Evolutionary conservation across 441 rosid species (phyloP), one percentile per base, ranked within the genome.

Genomic region (Corymbia citriodora): DNA sequence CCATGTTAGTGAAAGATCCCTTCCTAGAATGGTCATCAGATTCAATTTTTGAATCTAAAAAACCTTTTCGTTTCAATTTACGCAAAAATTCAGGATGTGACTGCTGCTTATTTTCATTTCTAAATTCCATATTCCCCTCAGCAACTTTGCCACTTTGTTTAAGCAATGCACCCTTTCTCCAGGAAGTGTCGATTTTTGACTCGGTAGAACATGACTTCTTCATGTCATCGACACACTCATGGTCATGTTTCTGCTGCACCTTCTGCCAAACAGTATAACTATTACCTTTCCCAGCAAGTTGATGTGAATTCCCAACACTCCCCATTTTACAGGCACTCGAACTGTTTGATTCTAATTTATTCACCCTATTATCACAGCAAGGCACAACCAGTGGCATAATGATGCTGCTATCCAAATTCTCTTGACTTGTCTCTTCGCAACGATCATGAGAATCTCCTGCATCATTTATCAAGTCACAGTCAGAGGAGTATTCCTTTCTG

Each of bases 231-330:
- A 90, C 87, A 90, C 92, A 88, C 65, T 90, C 91, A 90, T 85
- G 88, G 25, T 29, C 89, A 61, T 88, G 93, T 88, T 92, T 93
- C 89, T 88, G 91, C 92, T 93, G 94, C 74, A 94, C 96, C 91
- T 91, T 94, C 93, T 94, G 90, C 96, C 96, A 95, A 25, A 95
- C 93, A 86, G 94, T 91, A 91, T 92, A 91, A 88, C 49, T 91
- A 89, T 92, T 94, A 65, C 93, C 94, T 82, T 90, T 93, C 81
- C 93, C 94, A 21, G 89, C 89, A 88, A 79, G 91, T 52, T 91
- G 89, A 59, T 72, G 91, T 68, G 88, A 90, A 70, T 88, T 92
- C 61, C 92, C 93, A 40, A 87, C 87, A 87, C 31, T 89, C 88
- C 91, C 94, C 81, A 57, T 59, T 90, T 87, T 94, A 90, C 81